Evolutionary conservation across 352 stramenopile species (phyloP), one percentile per base, ranked within the genome.

Genomic region (Phytophthora quininea): DNA sequence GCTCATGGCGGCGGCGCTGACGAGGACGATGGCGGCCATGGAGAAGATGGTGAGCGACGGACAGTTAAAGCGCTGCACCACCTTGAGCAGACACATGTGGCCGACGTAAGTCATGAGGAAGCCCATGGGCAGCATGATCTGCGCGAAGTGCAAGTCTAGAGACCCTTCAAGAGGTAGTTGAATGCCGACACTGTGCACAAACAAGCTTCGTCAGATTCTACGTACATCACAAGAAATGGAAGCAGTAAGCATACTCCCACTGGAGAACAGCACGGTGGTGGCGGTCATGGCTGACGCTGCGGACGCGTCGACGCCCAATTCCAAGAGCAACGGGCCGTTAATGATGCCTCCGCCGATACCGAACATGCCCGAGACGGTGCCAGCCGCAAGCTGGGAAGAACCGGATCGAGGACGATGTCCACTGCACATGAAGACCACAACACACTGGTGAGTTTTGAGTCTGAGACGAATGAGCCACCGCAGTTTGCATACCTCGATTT

Each of bases 321-420:
- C 90, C 3, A 99, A 84, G 83, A 99, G 95, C 19, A 99, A 66
- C 2, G 96, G 96, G 1, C 90, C 95, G 59, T 97, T 98, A 49
- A 99, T 91, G 59, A 99, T 98, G 19, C 96, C 97, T 49, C 96
- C 97, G 3, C 95, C 96, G 29, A 98, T 92, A 12, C 96, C 97
- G 74, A 99, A 98, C 86, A 99, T 94, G 11, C 96, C 96, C 1
- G 93, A 92, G 61, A 97, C 91, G 27, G 97, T 83, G 19, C 96
- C 97, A 27, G 95, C 95, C 7, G 95, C 74, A 55, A 96, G 84
- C 51, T 0, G 96, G 95, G 76, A 98, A 99, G 43, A 93, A 85
- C 19, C 80, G 73, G 49, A 94, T 79, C 32, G 80, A 92, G 31
- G 84, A 70, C 1, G 81, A 69, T 27, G 82, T 85, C 74, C 76